Evolutionary conservation across 495 filamentous ascomycete genomes (phyloP).

Genomic region (Chaetomium tenue): DNA sequence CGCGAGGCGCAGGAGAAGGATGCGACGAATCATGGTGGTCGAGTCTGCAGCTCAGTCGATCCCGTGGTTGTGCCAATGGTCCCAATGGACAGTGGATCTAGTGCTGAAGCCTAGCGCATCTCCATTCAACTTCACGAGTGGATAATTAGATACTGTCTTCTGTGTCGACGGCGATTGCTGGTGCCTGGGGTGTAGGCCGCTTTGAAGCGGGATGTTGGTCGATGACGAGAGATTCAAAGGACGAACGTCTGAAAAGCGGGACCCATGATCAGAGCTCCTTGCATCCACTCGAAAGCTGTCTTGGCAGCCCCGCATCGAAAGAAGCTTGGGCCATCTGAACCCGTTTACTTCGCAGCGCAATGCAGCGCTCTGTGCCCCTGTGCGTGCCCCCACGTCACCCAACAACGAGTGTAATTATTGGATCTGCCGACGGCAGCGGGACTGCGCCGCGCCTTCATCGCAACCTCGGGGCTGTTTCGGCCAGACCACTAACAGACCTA

Average conservation of each 20-base stretch:
- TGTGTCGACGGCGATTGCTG: too few relatives aligned
- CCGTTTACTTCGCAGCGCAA: too few relatives aligned
- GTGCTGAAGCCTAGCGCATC: constrained; percentile 2
- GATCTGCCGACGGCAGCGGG: background rate
- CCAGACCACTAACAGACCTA: background rate
- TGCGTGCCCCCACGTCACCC: background rate
- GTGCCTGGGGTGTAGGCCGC: background rate
- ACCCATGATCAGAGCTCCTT: background rate
- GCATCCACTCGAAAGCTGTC: background rate
- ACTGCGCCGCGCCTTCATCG: background rate
- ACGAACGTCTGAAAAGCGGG: background rate
- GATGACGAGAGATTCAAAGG: background rate
- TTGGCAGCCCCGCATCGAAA: constrained; percentile 1
- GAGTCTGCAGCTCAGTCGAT: background rate
- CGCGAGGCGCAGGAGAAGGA: constrained; percentile 28
- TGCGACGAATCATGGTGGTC: constrained; percentile 30
- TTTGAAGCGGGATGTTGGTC: constrained; percentile 2
- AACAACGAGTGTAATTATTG: background rate
- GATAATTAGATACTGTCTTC: too few relatives aligned
- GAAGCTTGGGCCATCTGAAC: background rate
- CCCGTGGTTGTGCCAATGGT: background rate
- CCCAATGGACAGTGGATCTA: background rate
- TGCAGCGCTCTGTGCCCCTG: too few relatives aligned
- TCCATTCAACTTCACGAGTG: background rate
- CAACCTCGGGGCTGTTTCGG: background rate